A percentile compares a stretch with the other conserved stretches of the same genome.
Evolutionary conservation across 2,329 filamentous ascomycete species (phyloP).

Genomic region (Sphaerulina musiva): DNA sequence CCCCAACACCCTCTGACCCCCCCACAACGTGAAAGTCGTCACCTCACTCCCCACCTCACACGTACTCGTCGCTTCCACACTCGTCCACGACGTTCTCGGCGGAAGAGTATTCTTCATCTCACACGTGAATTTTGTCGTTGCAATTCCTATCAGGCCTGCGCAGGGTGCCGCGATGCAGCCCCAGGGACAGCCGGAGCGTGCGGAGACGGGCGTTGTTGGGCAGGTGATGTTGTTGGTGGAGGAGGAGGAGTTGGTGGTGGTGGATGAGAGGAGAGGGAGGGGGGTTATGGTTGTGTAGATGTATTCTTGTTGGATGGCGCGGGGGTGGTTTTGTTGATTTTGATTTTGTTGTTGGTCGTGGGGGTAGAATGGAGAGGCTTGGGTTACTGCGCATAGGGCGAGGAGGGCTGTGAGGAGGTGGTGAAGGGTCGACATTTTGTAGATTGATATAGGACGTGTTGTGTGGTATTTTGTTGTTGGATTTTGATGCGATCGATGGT

Average conservation of each 20-base stretch:
- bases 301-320: neutral
- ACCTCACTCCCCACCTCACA: conserved; percentile 6
- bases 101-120: neutral
- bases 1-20: conserved; percentile 2
- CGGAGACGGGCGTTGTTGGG: neutral
- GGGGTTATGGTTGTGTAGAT: conserved; percentile 33
- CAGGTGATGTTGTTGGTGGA: conserved; percentile 6
- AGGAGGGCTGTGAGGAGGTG: neutral
- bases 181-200: conserved; percentile 10
- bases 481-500: neutral
- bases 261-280: neutral
- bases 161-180: conserved; percentile 9
- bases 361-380: neutral
- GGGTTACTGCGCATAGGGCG: neutral
- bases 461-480: neutral
- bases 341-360: neutral
- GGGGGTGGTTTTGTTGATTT: neutral
- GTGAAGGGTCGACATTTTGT: neutral
- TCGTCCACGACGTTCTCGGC: conserved; percentile 9
- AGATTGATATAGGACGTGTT: neutral
- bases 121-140: conserved; percentile 13
- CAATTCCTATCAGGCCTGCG: conserved; percentile 11
- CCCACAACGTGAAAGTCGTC: conserved; percentile 7
- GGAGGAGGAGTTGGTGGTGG: conserved; percentile 2
- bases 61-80: conserved; percentile 13